phyloP scores from a whole-genome alignment of 2,329 filamentous ascomycete genomes.

The Talaromyces marneffei region DNA sequence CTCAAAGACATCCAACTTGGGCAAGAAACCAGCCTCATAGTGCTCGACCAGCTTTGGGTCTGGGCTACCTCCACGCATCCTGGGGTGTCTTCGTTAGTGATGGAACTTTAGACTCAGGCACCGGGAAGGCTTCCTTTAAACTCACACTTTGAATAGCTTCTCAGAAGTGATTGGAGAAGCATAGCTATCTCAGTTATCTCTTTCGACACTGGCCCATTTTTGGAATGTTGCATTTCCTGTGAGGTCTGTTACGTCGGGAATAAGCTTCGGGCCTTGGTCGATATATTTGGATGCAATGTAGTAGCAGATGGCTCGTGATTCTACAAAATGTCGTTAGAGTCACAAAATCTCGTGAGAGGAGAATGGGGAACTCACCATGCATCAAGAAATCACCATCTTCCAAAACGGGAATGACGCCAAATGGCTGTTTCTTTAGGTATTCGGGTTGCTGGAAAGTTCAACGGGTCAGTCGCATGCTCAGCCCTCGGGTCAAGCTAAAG shows the following conservation, averaged over 20 bases:
- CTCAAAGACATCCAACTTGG: conserved; percentile 19
- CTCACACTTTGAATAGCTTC: conserved; percentile 19
- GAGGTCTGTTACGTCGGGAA: conserved; percentile 14
- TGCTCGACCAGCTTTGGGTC: not conserved
- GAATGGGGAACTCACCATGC: not conserved
- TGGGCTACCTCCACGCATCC: conserved; percentile 14
- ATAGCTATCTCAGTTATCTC: conserved; percentile 23
- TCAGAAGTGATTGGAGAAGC: conserved; percentile 22
- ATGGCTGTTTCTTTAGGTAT: conserved; percentile 27
- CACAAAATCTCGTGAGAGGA: no score
- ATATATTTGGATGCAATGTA: conserved; percentile 23
- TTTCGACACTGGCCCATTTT: not conserved
- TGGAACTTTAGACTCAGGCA: not conserved
- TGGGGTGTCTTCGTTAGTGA: conserved; percentile 3
- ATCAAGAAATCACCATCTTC: conserved; percentile 25
- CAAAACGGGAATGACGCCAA: conserved; percentile 33
- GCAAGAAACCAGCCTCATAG: conserved; percentile 5
- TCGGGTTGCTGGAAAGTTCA: not conserved
- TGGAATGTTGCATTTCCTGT: conserved; percentile 17
- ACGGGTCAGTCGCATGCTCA: not conserved
- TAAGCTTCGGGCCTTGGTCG: conserved; percentile 15
- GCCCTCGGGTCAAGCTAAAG: not conserved
- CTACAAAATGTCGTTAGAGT: not conserved
- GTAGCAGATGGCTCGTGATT: conserved; percentile 27
- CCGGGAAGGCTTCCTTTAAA: no score